phyloP scores from a whole-genome alignment of 257 asterid species.

The Penstemon davidsonii region DNA sequence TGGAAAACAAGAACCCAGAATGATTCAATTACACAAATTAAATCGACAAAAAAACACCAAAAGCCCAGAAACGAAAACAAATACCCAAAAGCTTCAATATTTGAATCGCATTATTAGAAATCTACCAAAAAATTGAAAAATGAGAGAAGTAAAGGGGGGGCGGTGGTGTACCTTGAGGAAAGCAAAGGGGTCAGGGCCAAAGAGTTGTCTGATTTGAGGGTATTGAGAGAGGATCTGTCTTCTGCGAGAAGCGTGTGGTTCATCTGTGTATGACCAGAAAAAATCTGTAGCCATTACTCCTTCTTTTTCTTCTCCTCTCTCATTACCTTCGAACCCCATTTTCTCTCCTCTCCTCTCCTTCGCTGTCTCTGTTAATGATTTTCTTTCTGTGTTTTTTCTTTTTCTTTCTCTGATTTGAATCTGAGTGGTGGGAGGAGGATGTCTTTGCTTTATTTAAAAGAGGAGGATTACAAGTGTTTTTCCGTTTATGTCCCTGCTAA shows the following conservation, averaged over 20 bases:
- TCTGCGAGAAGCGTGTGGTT: slow-evolving; percentile 92
- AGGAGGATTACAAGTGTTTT: not conserved
- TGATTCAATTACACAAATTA: not conserved
- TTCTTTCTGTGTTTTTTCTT: not conserved
- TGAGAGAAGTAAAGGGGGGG: no score
- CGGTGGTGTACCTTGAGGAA: slow-evolving; percentile 55
- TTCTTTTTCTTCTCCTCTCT: slow-evolving; percentile 44
- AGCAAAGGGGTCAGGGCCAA: slow-evolving; percentile 92
- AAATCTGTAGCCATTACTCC: slow-evolving; percentile 79
- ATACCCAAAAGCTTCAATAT: not conserved
- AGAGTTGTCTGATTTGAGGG: slow-evolving; percentile 80
- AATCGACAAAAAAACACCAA: not conserved
- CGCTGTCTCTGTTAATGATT: not conserved
- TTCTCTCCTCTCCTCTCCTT: slow-evolving; percentile 17
- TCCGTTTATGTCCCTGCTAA: not conserved
- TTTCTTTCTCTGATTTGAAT: slow-evolving; percentile 7
- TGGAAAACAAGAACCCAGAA: slow-evolving; percentile 3
- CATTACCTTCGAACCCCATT: slow-evolving; percentile 56
- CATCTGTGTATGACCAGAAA: slow-evolving; percentile 93
- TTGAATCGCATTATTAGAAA: not conserved
- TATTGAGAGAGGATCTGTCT: slow-evolving; percentile 81
- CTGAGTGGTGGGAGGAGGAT: not conserved
- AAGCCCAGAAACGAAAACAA: not conserved
- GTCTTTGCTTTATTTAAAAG: slow-evolving; percentile 3
- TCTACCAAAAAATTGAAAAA: no score